A percentile compares a stretch with the other conserved stretches of the same genome.
Conservation (phyloP, 2,329 filamentous ascomycete genomes). For the Stromatinia cepivora region DNA sequence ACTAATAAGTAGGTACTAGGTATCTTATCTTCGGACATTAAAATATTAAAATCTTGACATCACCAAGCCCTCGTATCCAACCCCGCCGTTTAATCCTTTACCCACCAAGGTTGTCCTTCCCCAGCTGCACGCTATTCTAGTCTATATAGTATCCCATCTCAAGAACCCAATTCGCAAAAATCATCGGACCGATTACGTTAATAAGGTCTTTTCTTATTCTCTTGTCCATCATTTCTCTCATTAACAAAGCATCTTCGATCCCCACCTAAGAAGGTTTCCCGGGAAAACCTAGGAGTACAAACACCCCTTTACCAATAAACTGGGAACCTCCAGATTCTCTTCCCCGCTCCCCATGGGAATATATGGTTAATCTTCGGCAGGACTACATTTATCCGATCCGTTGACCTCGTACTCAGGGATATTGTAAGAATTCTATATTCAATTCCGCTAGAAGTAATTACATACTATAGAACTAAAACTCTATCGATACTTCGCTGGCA, state of each 20-base stretch:
- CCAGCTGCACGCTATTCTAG: neutral
- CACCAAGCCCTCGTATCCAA: neutral
- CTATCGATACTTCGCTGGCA: neutral
- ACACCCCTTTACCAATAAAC: neutral
- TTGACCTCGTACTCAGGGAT: neutral
- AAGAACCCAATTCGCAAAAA: too few species aligned
- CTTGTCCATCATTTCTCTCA: neutral
- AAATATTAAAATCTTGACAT: too few species aligned
- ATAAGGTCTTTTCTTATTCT: neutral
- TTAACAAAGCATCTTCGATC: neutral
- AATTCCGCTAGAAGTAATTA: neutral
- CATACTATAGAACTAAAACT: neutral
- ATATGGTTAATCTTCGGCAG: neutral
- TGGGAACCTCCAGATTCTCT: slow-evolving; percentile 1
- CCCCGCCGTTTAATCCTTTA: too few species aligned
- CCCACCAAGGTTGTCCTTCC: too few species aligned
- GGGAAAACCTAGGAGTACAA: neutral
- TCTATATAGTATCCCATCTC: neutral
- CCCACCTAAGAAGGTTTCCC: neutral
- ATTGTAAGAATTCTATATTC: neutral
- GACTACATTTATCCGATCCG: too few species aligned
- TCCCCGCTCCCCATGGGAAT: neutral
- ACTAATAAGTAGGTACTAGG: too few species aligned
- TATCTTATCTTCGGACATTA: too few species aligned
- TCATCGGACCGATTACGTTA: neutral